phyloP scores from a whole-genome alignment of 768 basidiomycete species.

The Termitomyces sp. region DNA sequence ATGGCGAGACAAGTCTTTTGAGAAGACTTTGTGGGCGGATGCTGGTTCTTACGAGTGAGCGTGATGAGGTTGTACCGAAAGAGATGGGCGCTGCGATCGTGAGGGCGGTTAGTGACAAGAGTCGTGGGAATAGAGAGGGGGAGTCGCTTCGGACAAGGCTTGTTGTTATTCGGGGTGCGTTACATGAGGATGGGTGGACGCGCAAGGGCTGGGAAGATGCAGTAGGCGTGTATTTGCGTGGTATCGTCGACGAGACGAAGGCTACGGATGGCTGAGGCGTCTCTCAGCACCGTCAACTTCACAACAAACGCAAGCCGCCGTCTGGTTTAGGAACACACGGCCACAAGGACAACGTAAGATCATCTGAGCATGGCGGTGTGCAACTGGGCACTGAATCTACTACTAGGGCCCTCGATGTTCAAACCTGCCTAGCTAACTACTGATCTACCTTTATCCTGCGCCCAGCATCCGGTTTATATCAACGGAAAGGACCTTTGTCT shows the following conservation, averaged over 20 bases:
- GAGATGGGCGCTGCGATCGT: slow-evolving; percentile 31
- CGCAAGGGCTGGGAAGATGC: slow-evolving; percentile 17
- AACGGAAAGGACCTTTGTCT: too few species aligned
- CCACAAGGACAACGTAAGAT: too few species aligned
- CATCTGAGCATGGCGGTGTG: too few species aligned
- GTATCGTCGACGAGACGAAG: not conserved
- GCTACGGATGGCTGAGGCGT: not conserved
- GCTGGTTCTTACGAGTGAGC: slow-evolving; percentile 37
- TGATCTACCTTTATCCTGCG: slow-evolving; percentile 26
- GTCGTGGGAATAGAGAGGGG: too few species aligned
- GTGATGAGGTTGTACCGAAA: slow-evolving; percentile 45
- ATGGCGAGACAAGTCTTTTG: slow-evolving; percentile 7
- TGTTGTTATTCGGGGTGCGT: slow-evolving; percentile 9
- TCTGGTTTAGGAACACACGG: too few species aligned
- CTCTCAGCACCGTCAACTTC: too few species aligned
- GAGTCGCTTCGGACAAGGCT: not conserved
- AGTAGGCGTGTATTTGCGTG: slow-evolving; percentile 13
- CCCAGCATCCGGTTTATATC: not conserved
- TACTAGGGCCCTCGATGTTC: too few species aligned
- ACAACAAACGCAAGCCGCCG: too few species aligned
- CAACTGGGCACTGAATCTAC: too few species aligned
- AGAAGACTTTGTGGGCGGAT: slow-evolving; percentile 19
- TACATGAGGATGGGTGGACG: slow-evolving; percentile 22
- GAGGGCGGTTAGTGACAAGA: not conserved
- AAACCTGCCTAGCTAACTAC: too few species aligned